These are phyloP conservation scores for Teunomyces stri DNA, from an alignment of 805 yeast genomes.

Conservation along the genomic window DNA sequence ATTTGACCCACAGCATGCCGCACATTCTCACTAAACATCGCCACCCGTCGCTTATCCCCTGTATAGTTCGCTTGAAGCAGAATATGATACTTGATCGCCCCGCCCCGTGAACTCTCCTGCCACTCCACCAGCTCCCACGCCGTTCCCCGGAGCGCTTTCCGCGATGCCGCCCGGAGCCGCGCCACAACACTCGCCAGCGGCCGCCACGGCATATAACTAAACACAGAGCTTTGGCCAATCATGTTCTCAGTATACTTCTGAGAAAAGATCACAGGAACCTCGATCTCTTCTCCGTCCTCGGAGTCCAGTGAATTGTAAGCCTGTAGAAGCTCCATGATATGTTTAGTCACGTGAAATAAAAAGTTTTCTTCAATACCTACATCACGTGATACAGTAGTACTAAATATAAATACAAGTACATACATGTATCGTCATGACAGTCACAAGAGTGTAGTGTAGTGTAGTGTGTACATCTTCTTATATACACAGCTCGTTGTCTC, in stretches of 20 bases:
- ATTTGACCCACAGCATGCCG: slow-evolving; percentile 1
- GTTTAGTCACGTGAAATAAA: not conserved
- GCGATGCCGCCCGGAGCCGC: slow-evolving; percentile 5
- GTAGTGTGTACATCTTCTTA: no score
- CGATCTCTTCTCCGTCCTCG: not conserved
- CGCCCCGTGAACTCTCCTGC: slow-evolving; percentile 1
- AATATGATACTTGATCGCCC: slow-evolving; percentile 14
- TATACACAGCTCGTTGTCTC: no score
- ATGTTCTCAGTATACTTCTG: slow-evolving; percentile 18
- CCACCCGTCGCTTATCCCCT: slow-evolving; percentile 8
- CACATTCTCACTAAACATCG: slow-evolving; percentile 9
- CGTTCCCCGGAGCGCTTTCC: slow-evolving; percentile 5
- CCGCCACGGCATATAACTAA: slow-evolving; percentile 18
- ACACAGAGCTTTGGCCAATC: slow-evolving; percentile 10
- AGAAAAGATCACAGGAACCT: slow-evolving; percentile 8
- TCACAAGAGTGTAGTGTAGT: no score
- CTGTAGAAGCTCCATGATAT: slow-evolving; percentile 6
- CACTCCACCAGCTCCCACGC: slow-evolving; percentile 3
- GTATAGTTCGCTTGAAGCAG: slow-evolving; percentile 15
- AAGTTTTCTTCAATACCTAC: not conserved
- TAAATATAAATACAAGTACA: no score
- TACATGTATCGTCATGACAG: no score
- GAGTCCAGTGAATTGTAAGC: slow-evolving; percentile 14
- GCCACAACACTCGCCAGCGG: slow-evolving; percentile 7
- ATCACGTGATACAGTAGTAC: no score